phyloP scores from a whole-genome alignment of 352 stramenopile species.

The Pythium myriotylum region DNA sequence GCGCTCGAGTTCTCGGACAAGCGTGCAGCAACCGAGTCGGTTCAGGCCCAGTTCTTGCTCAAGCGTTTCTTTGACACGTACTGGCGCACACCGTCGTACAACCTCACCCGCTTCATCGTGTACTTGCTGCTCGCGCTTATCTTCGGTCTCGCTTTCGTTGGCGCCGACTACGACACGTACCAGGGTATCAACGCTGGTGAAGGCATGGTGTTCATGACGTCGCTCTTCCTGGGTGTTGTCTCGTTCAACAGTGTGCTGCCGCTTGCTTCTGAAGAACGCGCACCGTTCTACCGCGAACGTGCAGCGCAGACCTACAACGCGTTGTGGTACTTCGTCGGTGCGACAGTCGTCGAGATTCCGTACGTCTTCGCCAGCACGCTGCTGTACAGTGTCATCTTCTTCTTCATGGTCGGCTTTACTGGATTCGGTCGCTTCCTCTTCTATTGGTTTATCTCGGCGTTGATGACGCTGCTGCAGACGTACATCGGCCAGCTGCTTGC shows the following conservation, averaged over 20 bases:
- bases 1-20: slow-evolving; percentile 22
- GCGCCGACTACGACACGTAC: slow-evolving; percentile 27
- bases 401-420: slow-evolving; percentile 34
- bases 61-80: slow-evolving; percentile 53
- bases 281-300: slow-evolving; percentile 93
- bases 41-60: slow-evolving; percentile 15
- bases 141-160: slow-evolving; percentile 39
- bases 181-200: slow-evolving; percentile 34
- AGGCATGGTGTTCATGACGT: slow-evolving; percentile 63
- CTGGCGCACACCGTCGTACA: slow-evolving; percentile 75
- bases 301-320: slow-evolving; percentile 90
- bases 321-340: slow-evolving; percentile 72
- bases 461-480: slow-evolving; percentile 32
- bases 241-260: slow-evolving; percentile 66
- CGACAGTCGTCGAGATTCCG: slow-evolving; percentile 65
- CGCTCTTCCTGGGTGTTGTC: slow-evolving; percentile 70
- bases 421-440: slow-evolving; percentile 23
- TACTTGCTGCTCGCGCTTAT: slow-evolving; percentile 41
- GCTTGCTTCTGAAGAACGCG: slow-evolving; percentile 66
- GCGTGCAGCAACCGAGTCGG: slow-evolving; percentile 15
- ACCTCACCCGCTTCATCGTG: slow-evolving; percentile 47
- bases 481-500: slow-evolving; percentile 39
- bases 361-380: slow-evolving; percentile 33
- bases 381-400: slow-evolving; percentile 38
- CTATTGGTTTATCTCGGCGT: slow-evolving; percentile 30